Evolutionary conservation across 225 moss, liverwort and hornwort genomes (phyloP).

Genomic region (Physcomitrium patens): DNA sequence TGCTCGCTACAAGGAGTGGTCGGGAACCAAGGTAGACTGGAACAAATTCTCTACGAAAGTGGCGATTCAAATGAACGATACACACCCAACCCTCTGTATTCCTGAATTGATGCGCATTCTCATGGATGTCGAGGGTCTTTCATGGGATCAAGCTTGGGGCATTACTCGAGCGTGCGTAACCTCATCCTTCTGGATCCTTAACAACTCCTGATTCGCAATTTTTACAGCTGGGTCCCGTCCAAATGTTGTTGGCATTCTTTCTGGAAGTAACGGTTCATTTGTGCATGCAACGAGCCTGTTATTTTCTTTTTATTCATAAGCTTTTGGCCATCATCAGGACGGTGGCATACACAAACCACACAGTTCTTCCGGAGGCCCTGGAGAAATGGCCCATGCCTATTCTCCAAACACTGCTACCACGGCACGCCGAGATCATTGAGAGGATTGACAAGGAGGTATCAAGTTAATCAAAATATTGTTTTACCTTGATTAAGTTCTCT

Average conservation of each 20-base stretch:
- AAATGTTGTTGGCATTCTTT: not conserved
- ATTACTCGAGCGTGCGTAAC: constrained; percentile 77
- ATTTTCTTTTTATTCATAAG: not conserved
- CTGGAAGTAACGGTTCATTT: not conserved
- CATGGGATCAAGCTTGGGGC: constrained; percentile 87
- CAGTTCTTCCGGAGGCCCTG: constrained; percentile 88
- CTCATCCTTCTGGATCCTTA: not conserved
- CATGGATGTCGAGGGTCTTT: constrained; percentile 76
- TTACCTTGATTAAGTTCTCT: not conserved
- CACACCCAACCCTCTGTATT: constrained; percentile 89
- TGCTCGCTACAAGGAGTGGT: constrained; percentile 83
- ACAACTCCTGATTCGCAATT: not conserved
- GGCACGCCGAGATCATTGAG: constrained; percentile 87
- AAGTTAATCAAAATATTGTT: not conserved
- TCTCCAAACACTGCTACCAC: constrained; percentile 78
- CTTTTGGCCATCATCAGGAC: constrained; percentile 53
- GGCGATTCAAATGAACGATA: constrained; percentile 98
- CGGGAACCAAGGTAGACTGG: constrained; percentile 69
- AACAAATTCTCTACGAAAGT: constrained; percentile 82
- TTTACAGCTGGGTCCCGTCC: not conserved
- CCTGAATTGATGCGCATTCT: constrained; percentile 90
- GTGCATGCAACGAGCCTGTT: not conserved
- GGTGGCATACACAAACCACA: constrained; percentile 97
- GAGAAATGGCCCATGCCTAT: constrained; percentile 88
- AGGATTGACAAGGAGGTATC: constrained; percentile 77